Percentiles rank a stretch among this genome's conserved stretches.
Conservation (phyloP, 805 yeast species). For the Kodamaea hsintzibuensis region DNA sequence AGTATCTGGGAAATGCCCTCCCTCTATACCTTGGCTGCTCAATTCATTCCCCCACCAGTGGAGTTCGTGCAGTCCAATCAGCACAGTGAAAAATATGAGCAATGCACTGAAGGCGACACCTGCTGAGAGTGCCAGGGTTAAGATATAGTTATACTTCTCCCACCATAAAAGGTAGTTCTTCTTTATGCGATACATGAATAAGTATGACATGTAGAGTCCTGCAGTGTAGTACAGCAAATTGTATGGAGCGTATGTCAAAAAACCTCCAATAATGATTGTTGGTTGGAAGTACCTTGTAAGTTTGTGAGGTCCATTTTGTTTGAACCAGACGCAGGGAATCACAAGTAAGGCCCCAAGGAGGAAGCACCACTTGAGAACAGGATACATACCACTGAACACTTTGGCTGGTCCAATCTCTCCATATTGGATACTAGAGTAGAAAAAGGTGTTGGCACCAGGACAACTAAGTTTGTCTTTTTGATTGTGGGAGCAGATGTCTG, state of each 20-base stretch:
- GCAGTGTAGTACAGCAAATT: constrained; percentile 56
- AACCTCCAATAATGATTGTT: constrained; percentile 52
- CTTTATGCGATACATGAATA: constrained; percentile 57
- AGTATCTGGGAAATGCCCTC: constrained; percentile 22
- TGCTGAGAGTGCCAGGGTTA: constrained; percentile 57
- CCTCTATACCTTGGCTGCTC: constrained; percentile 38
- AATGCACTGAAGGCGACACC: constrained; percentile 66
- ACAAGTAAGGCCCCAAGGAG: constrained; percentile 49
- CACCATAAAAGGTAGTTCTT: constrained; percentile 56
- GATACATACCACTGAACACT: constrained; percentile 56
- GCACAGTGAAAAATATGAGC: constrained; percentile 55
- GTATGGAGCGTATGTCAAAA: constrained; percentile 51
- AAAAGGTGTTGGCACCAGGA: constrained; percentile 50
- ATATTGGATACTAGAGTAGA: constrained; percentile 53
- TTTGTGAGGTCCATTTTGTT: constrained; percentile 33
- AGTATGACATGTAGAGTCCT: constrained; percentile 56
- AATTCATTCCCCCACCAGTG: constrained; percentile 67
- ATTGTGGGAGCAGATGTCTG: constrained; percentile 35
- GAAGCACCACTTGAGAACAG: constrained; percentile 58
- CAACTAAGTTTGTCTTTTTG: constrained; percentile 39
- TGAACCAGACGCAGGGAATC: constrained; percentile 38
- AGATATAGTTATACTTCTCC: constrained; percentile 70
- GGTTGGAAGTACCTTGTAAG: constrained; percentile 51
- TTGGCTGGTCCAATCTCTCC: constrained; percentile 62
- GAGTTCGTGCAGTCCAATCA: constrained; percentile 43